Evolutionary conservation across 1,284 basidiomycete genomes (phyloP), one percentile per base, ranked within the genome.

Genomic region (Peniophora sp.): DNA sequence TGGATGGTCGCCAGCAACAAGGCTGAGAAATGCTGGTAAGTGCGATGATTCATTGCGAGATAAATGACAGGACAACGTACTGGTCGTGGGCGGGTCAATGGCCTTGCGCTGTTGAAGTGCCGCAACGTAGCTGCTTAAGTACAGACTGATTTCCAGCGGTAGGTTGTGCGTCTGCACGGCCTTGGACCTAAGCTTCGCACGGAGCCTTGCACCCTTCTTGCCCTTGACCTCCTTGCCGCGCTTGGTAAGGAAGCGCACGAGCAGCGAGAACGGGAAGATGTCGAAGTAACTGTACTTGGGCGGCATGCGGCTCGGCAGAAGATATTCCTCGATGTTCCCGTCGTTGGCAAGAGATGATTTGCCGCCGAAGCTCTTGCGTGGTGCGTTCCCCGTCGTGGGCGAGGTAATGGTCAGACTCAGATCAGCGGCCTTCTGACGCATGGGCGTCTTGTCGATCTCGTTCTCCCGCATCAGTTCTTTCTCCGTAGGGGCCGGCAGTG

Each of bases 101-200:
- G 68, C 68, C 63, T 84, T 84, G 34, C 85, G 69, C 12, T 61
- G 55, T 61, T 86, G 83, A 53, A 89, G 61, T 0, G 77, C 69
- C 0, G 81, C 69, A 16, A 89, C 71, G 62, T 85, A 89, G 27
- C 81, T 81, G 52, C 79, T 83, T 81, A 89, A 69, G 65, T 88
- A 89, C 52, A 89, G 66, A 8, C 80, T 83, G 50, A 89, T 77
- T 66, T 89, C 87, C 49, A 89, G 66, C 0, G 87, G 87, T 35
- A 89, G 64, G 61, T 88, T 88, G 53, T 84, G 82, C 39, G 78
- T 79, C 12, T 32, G 27, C 17, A 76, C 69, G 6, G 71, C 63
- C 54, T 68, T 66, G 50, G 68, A 65, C 43, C 66, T 62, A 60
- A 79, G 64, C 61, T 70, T 72, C 8, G 79, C 80, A 41, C 79